Base-by-base conservation (phyloP, 2,329 filamentous ascomycete genomes). In the Neurospora sp. region DNA sequence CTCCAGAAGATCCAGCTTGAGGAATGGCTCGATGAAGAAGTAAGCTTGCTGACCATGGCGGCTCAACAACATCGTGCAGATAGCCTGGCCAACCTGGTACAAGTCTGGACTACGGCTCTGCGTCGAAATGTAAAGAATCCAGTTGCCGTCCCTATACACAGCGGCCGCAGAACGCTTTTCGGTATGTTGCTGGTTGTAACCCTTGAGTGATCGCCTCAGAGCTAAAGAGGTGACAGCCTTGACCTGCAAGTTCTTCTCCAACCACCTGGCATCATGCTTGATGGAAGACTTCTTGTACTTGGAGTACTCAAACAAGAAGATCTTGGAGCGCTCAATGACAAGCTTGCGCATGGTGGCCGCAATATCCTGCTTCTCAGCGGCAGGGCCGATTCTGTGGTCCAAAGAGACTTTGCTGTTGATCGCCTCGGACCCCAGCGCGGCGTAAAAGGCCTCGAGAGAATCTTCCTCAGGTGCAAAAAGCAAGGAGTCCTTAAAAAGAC, bases 401-500 rank as follows among this genome's bases (percentile, higher is more conserved):
- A 95, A 90, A 75, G 93, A 89, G 13, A 98, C 91, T 19, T 95
- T 86, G 69, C 85, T 87, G 72, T 92, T 93, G 23, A 99, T 84
- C 69, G 87, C 88, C 66, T 89, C 86, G 3, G 93, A 91, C 1
- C 96, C 96, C 3, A 99, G 88, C 8, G 89, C 86, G 42, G 88
- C 80, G 79, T 99, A 99, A 73, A 99, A 95, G 1, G 86, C 85
- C 78, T 99, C 96, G 1, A 99, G 83, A 0, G 82, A 78, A 73
- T 98, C 96, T 77, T 99, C 96, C 78, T 97, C 92, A 0, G 96
- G 96, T 0, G 94, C 93, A 72, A 91, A 93, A 38, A 97, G 85
- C 38, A 99, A 84, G 72, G 89, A 88, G 68, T 93, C 88, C 77
- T 94, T 95, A 84, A 99, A 99, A 1, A 96, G 84, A 40, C 91